These are phyloP conservation scores for Moesziomyces sp. DNA, from an alignment of 1,284 basidiomycete genomes.

Conservation along the genomic window DNA sequence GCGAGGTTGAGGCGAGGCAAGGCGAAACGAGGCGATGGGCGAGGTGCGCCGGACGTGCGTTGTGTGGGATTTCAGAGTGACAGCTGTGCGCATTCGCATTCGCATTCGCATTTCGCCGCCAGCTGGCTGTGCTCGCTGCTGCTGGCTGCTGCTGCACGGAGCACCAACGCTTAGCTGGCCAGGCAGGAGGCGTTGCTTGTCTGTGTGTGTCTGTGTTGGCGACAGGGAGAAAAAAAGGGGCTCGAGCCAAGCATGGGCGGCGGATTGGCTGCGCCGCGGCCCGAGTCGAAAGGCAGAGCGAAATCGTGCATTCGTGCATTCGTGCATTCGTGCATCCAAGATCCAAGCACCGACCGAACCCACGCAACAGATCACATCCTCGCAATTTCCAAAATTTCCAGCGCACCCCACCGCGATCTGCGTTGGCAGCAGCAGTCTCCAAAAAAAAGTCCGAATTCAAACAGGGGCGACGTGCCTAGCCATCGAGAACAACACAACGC, in stretches of 20 bases:
- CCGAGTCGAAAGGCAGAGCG: not conserved
- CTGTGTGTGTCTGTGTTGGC: conserved; percentile 29
- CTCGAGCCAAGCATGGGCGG: conserved; percentile 20
- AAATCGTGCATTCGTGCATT: conserved; percentile 31
- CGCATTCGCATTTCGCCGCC: not conserved
- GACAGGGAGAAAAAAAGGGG: conserved; percentile 25
- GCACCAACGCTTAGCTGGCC: not conserved
- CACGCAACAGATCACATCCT: conserved; percentile 42
- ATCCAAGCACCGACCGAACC: conserved; percentile 17
- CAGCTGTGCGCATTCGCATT: not conserved
- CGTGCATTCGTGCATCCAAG: conserved; percentile 16
- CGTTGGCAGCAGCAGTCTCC: too few species aligned
- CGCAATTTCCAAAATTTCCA: conserved; percentile 4
- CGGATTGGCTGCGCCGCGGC: too few species aligned
- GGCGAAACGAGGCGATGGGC: not conserved
- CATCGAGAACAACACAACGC: too few species aligned
- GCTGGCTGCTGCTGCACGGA: conserved; percentile 3
- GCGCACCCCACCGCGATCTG: not conserved
- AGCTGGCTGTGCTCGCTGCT: not conserved
- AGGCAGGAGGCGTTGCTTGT: not conserved
- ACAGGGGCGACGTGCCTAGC: too few species aligned
- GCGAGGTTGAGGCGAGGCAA: not conserved
- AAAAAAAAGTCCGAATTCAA: too few species aligned
- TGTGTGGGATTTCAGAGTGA: not conserved
- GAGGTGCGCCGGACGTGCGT: not conserved